Evolutionary conservation across 371 early-diverging fungal genomes (phyloP), one percentile per base, ranked within the genome.

Genomic region (Actinomortierella wolfii): DNA sequence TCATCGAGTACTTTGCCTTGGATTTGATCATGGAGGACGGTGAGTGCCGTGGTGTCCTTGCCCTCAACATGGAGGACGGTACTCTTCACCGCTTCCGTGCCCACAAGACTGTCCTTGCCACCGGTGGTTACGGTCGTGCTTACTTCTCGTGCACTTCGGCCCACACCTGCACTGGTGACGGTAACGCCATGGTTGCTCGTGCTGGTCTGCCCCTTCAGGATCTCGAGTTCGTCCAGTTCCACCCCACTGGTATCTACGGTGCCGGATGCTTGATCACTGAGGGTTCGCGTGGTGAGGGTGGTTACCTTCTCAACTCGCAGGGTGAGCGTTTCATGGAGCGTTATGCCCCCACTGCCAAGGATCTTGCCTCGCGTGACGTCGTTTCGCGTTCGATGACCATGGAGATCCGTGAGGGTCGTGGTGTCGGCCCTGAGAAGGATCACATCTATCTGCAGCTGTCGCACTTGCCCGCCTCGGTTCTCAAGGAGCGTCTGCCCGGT

Each of bases 321-420:
- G 98, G 98, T 77, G 92, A 94, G 77, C 94, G 98, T 78, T 98
- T 97, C 86, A 98, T 98, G 98, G 97, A 95, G 82, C 90, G 98
- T 76, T 98, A 98, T 78, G 98, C 98, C 41, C 98, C 98, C 50
- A 96, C 94, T 24, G 98, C 98, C 66, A 95, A 95, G 87, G 98
- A 98, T 83, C 80, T 98, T 62, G 98, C 98, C 42, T 94, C 95
- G 55, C 92, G 98, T 76, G 98, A 98, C 67, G 98, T 98, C 60
- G 98, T 98, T 20, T 96, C 97, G 45, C 93, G 98, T 69, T 90
- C 94, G 59, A 98, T 98, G 97, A 97, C 97, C 49, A 82, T 98
- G 78, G 98, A 98, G 81, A 97, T 98, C 81, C 89, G 94, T 64
- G 96, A 95, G 61, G 98, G 98, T 53, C 93, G 98, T 69, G 98